Evolutionary conservation across 2,329 filamentous ascomycete species (phyloP), one percentile per base, ranked within the genome.

Genomic region (Aplosporella prunicola): DNA sequence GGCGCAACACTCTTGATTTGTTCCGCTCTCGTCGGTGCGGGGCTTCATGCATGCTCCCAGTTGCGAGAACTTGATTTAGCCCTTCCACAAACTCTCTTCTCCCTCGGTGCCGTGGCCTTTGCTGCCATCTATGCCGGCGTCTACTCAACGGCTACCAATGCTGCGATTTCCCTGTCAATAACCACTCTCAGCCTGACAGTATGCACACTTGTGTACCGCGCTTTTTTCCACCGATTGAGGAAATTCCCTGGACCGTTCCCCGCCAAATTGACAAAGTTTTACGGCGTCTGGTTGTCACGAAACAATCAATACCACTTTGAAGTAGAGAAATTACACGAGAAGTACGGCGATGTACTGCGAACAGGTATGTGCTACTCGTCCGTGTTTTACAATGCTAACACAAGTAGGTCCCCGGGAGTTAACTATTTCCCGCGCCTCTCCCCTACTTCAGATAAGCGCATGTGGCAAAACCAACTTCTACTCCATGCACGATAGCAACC

Each of bases 221-320:
- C 51, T 9, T 53, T 53, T 32, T 49, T 60, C 32, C 51, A 59
- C 35, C 55, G 50, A 1, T 42, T 61, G 20, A 55, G 54, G 32
- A 49, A 43, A 6, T 55, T 60, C 20, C 55, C 57, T 3, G 57
- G 57, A 10, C 61, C 61, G 4, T 50, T 49, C 23, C 39, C 36
- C 18, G 55, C 56, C 6, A 51, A 56, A 14, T 11, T 64, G 9
- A 50, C 53, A 1, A 51, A 40, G 11, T 35, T 64, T 14, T 63
- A 36, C 18, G 10, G 18, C 10, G 11, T 29, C 5, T 49, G 47
- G 47, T 51, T 16, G 48, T 47, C 5, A 32, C 39, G 15, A 7
- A 30, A 36, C 2, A 7, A 29, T 20, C 34, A 36, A 15, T 36
- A 30, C n/a, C 26, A 17, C 34, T 20, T 23, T 13, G 14, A 24